Evolutionary conservation across 1,139 yeast species (phyloP).

Genomic region (Kazachstania sp.): DNA sequence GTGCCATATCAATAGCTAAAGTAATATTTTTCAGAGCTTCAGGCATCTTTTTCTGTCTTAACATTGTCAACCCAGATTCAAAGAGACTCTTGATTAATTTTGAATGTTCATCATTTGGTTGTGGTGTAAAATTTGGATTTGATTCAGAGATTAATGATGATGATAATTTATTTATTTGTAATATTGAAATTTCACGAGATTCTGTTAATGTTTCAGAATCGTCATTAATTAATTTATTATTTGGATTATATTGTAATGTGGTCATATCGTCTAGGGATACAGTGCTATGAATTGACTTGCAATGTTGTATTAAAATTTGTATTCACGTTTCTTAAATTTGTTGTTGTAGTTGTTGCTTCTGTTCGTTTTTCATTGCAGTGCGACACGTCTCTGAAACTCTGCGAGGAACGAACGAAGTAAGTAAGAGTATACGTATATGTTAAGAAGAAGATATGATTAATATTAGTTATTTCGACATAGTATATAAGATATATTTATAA

Average conservation of each 20-base stretch:
- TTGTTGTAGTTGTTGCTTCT: too few relatives aligned
- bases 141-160: constrained; percentile 47
- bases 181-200: constrained; percentile 41
- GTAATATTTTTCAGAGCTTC: constrained; percentile 71
- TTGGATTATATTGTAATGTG: constrained; percentile 17
- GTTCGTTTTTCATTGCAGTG: too few relatives aligned
- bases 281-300: not conserved
- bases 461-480: not conserved
- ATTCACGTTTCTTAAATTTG: too few relatives aligned
- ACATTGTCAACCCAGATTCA: constrained; percentile 58
- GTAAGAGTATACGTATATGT: not conserved
- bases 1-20: constrained; percentile 73
- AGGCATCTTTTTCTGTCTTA: constrained; percentile 50
- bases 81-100: constrained; percentile 65
- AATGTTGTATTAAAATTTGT: not conserved
- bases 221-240: constrained; percentile 16
- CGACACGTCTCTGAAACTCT: too few relatives aligned
- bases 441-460: not conserved
- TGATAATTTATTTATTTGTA: constrained; percentile 56
- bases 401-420: not conserved
- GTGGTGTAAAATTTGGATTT: constrained; percentile 52
- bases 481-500: too few relatives aligned
- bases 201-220: constrained; percentile 14
- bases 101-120: constrained; percentile 55
- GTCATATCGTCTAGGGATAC: too few relatives aligned